Evolutionary conservation across 768 basidiomycete genomes (phyloP).

Genomic region (Suillus subalutaceus): DNA sequence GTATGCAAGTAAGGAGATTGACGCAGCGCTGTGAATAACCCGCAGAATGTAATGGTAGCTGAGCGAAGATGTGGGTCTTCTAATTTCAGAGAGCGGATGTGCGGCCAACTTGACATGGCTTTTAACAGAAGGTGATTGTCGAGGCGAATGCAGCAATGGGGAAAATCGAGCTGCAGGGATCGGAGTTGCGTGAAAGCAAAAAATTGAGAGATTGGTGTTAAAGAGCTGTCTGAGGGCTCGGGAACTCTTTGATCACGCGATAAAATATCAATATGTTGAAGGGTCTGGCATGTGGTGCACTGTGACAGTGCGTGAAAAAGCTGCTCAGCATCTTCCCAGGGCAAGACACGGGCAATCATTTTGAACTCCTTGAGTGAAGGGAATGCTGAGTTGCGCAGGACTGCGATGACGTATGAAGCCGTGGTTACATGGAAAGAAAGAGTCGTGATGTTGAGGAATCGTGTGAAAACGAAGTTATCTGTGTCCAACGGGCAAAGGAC

Average conservation of each 20-base stretch:
- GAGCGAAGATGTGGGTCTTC: not conserved
- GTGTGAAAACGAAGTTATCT: not conserved
- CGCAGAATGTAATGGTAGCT: constrained; percentile 1
- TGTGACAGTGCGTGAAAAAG: not conserved
- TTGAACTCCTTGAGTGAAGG: not conserved
- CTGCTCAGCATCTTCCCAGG: constrained; percentile 2
- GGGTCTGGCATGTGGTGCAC: not conserved
- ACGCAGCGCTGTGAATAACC: not conserved
- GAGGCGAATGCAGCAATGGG: not conserved
- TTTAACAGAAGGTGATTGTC: not conserved
- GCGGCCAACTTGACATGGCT: constrained; percentile 1
- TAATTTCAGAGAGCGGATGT: not conserved
- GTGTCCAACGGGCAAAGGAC: not conserved
- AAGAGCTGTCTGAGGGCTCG: not conserved
- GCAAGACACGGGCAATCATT: not conserved
- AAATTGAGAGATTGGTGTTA: not conserved
- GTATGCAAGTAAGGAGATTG: constrained; percentile 2
- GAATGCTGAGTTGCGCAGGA: not conserved
- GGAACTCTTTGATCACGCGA: constrained; percentile 1
- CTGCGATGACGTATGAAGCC: not conserved
- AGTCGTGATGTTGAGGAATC: not conserved
- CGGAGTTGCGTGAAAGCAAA: not conserved
- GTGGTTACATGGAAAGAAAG: constrained; percentile 4
- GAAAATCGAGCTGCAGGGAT: not conserved
- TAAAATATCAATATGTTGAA: constrained; percentile 3